A percentile compares a stretch with the other conserved stretches of the same genome.
Conservation (phyloP, 805 yeast species). For the Middelhovenomyces tepae region DNA sequence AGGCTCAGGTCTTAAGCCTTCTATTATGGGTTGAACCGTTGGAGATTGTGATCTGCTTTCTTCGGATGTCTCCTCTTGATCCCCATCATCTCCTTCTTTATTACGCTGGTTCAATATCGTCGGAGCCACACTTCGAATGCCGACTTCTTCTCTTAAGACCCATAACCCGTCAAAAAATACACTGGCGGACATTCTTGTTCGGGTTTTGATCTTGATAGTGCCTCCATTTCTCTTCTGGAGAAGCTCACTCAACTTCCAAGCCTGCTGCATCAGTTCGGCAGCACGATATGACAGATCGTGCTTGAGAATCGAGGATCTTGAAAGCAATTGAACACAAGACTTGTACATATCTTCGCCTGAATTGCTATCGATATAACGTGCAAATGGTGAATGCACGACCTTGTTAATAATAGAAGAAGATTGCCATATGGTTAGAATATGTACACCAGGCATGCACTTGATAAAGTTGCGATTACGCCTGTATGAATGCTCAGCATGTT, state of each 20-base stretch:
- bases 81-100: no score
- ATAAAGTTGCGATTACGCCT: constrained; percentile 52
- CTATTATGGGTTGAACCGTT: constrained; percentile 7
- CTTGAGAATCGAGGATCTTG: constrained; percentile 74
- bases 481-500: constrained; percentile 46
- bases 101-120: no score
- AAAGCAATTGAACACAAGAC: constrained; percentile 37
- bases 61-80: no score
- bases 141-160: constrained; percentile 77
- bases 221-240: constrained; percentile 36
- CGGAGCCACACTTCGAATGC: constrained; percentile 45
- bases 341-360: constrained; percentile 54
- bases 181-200: constrained; percentile 85
- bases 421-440: constrained; percentile 82
- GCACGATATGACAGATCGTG: constrained; percentile 92
- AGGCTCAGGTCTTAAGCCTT: no score
- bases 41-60: no score
- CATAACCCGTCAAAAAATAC: constrained; percentile 87
- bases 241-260: constrained; percentile 80
- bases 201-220: constrained; percentile 17
- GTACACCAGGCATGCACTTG: constrained; percentile 67
- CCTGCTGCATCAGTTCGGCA: constrained; percentile 86
- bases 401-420: constrained; percentile 78
- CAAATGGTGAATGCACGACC: constrained; percentile 65
- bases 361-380: constrained; percentile 55